Conservation (phyloP, 192 early-diverging fungal genomes). For the Rhizophagus sp. region DNA sequence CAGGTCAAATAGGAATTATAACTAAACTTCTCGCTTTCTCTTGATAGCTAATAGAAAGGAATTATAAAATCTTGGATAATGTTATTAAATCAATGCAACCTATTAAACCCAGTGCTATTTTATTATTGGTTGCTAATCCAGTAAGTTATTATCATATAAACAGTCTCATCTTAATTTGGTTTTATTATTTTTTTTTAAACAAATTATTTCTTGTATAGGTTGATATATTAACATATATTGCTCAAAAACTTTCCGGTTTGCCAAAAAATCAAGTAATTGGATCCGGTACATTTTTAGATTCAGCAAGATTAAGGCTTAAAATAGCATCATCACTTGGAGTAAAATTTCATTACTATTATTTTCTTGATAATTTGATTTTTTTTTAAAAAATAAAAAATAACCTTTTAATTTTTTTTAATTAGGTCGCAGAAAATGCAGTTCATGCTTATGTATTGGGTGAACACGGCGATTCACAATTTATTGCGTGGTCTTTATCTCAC, state of each 20-base stretch:
- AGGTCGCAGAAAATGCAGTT: constrained; percentile 70
- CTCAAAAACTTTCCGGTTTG: constrained; percentile 78
- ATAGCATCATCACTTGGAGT: constrained; percentile 51
- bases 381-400: not conserved
- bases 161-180: not conserved
- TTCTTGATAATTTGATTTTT: not conserved
- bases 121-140: constrained; percentile 84
- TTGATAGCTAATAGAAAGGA: constrained; percentile 69
- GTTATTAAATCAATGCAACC: constrained; percentile 75
- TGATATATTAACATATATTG: constrained; percentile 81
- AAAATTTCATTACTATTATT: constrained; percentile 2
- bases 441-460: constrained; percentile 85
- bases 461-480: constrained; percentile 86
- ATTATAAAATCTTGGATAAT: constrained; percentile 73
- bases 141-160: constrained; percentile 40
- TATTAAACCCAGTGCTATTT: constrained; percentile 66
- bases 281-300: constrained; percentile 83
- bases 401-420: not conserved
- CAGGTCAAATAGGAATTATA: not conserved
- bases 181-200: not conserved
- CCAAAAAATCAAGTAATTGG: constrained; percentile 80
- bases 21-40: not conserved
- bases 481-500: constrained; percentile 73
- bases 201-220: not conserved
- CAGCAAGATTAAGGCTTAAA: constrained; percentile 65